Percentiles rank a stretch among this genome's conserved stretches.
Conservation (phyloP, 305 asterid species). For the Solanum chacoense region DNA sequence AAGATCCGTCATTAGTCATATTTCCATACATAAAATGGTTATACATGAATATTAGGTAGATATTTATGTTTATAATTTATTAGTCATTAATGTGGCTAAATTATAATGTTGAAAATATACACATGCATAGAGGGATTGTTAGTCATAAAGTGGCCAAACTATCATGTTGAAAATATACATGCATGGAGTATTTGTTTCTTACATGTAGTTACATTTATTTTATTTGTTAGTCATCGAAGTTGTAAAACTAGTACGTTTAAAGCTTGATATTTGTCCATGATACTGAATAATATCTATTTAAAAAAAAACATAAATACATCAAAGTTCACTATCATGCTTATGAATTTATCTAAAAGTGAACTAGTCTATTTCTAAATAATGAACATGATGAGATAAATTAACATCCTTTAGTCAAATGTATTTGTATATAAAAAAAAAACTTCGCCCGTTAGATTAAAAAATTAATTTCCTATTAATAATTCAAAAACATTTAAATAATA, state of each 20-base stretch:
- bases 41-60: not conserved
- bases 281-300: not conserved
- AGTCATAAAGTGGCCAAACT: not conserved
- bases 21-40: not conserved
- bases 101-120: not conserved
- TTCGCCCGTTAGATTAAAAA: not conserved
- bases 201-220: not conserved
- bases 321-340: not conserved
- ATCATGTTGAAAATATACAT: not conserved
- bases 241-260: not conserved
- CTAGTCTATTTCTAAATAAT: not conserved
- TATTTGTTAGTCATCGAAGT: not conserved
- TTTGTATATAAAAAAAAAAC: not conserved
- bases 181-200: not conserved
- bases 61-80: not conserved
- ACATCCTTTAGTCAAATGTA: not conserved
- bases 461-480: not conserved
- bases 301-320: no score
- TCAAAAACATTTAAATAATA: no score
- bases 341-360: not conserved
- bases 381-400: not conserved
- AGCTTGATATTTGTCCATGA: not conserved
- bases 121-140: not conserved
- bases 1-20: not conserved
- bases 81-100: not conserved